Percentiles rank a stretch among this genome's conserved stretches.
Conservation (phyloP, 2,329 filamentous ascomycete genomes). For the Achaetomium macrosporum region DNA sequence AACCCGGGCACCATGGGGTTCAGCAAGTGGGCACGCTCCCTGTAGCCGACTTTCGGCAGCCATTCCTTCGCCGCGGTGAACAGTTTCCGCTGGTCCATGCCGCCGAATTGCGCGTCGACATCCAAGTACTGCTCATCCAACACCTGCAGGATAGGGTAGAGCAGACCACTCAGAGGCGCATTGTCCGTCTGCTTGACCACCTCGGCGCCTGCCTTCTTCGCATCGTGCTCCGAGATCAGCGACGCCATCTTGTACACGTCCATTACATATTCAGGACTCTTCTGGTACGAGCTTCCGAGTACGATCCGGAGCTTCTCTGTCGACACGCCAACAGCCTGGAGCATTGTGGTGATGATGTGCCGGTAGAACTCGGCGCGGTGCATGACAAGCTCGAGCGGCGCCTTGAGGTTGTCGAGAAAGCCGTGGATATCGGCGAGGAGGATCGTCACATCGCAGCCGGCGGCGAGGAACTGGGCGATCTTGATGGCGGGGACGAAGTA, state of each 20-base stretch:
- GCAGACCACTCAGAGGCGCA: constrained; percentile 64
- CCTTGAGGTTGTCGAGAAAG: constrained; percentile 79
- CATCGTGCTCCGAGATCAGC: constrained; percentile 69
- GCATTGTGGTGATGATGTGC: constrained; percentile 64
- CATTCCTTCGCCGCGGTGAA: constrained; percentile 81
- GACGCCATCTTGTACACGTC: constrained; percentile 74
- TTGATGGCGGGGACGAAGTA: constrained; percentile 89
- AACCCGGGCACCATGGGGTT: constrained; percentile 82
- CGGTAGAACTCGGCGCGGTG: constrained; percentile 80
- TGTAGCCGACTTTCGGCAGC: constrained; percentile 80
- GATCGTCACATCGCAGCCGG: constrained; percentile 76
- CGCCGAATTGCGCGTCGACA: constrained; percentile 85
- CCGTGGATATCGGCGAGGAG: constrained; percentile 70
- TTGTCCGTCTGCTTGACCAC: constrained; percentile 89
- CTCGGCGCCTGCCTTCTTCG: constrained; percentile 86
- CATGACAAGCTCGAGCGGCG: constrained; percentile 80
- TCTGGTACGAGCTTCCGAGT: constrained; percentile 78
- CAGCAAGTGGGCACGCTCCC: constrained; percentile 55
- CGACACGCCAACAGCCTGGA: constrained; percentile 72
- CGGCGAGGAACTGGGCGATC: constrained; percentile 78
- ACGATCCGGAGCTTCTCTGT: constrained; percentile 78
- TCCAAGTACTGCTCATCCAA: constrained; percentile 86
- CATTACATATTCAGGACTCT: constrained; percentile 68
- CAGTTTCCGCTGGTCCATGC: constrained; percentile 81
- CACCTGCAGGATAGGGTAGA: constrained; percentile 84